Evolutionary conservation across 192 early-diverging fungal species (phyloP).

Genomic region (Thoreauomyces humboldtii): DNA sequence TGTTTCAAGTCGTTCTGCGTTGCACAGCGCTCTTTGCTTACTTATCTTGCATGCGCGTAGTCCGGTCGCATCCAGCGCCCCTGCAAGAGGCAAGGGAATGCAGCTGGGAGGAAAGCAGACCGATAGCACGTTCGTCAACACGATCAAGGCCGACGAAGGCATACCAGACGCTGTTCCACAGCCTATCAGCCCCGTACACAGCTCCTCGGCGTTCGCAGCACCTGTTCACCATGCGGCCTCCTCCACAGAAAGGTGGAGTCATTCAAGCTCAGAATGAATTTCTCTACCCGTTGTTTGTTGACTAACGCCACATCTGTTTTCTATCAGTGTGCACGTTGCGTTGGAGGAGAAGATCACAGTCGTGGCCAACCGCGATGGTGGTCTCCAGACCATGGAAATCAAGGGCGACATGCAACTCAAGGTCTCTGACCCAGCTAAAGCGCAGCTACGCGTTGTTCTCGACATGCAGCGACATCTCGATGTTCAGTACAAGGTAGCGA

Average conservation of each 20-base stretch:
- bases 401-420: slow-evolving; percentile 87
- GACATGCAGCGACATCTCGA: slow-evolving; percentile 54
- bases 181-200: no score
- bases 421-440: slow-evolving; percentile 65
- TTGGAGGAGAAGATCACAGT: slow-evolving; percentile 87
- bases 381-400: slow-evolving; percentile 87
- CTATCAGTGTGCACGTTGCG: slow-evolving; percentile 77
- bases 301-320: not conserved
- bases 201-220: slow-evolving; percentile 20
- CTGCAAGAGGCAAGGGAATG: slow-evolving; percentile 73
- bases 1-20: not conserved
- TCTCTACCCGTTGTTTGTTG: not conserved
- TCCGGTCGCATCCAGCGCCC: slow-evolving; percentile 10
- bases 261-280: no score
- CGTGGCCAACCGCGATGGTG: slow-evolving; percentile 84
- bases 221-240: slow-evolving; percentile 28
- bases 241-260: slow-evolving; percentile 31
- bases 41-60: not conserved
- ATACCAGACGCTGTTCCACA: slow-evolving; percentile 40
- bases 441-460: slow-evolving; percentile 66
- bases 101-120: slow-evolving; percentile 90
- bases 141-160: slow-evolving; percentile 81
- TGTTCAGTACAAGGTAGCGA: slow-evolving; percentile 80
- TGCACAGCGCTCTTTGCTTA: no score
- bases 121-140: slow-evolving; percentile 74